phyloP scores from a whole-genome alignment of 1,284 basidiomycete species.

The Cryptococcus wingfieldii region DNA sequence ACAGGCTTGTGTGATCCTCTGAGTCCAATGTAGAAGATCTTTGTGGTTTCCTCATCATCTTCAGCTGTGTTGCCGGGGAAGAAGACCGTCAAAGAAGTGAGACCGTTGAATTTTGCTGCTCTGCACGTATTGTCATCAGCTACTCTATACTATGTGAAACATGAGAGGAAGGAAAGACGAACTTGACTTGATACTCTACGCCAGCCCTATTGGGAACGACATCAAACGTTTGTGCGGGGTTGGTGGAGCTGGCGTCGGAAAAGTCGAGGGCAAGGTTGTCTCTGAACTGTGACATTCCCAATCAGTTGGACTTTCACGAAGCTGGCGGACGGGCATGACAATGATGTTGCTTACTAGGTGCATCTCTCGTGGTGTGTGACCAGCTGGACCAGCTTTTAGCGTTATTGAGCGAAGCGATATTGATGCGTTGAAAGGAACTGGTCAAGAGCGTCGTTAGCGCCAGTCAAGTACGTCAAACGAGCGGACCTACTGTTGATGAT shows the following conservation, averaged over 20 bases:
- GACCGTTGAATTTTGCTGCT: constrained; percentile 45
- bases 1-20: constrained; percentile 44
- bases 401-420: constrained; percentile 47
- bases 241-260: constrained; percentile 34
- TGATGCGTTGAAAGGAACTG: constrained; percentile 47
- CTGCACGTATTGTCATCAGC: constrained; percentile 15
- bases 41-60: constrained; percentile 45
- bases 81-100: constrained; percentile 40
- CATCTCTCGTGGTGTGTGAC: constrained; percentile 35
- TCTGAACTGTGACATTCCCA: constrained; percentile 22
- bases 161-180: constrained; percentile 2
- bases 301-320: background rate
- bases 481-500: constrained; percentile 41
- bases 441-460: background rate
- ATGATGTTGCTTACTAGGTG: constrained; percentile 31
- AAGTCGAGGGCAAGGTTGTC: constrained; percentile 47
- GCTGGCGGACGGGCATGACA: background rate
- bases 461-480: background rate
- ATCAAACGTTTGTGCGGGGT: constrained; percentile 39
- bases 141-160: background rate
- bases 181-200: constrained; percentile 49
- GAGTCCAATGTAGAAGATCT: constrained; percentile 45
- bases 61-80: constrained; percentile 43
- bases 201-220: constrained; percentile 34
- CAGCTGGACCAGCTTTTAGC: constrained; percentile 43